Conservation (phyloP, 306 rosid species). For the Cucurbita maxima region DNA sequence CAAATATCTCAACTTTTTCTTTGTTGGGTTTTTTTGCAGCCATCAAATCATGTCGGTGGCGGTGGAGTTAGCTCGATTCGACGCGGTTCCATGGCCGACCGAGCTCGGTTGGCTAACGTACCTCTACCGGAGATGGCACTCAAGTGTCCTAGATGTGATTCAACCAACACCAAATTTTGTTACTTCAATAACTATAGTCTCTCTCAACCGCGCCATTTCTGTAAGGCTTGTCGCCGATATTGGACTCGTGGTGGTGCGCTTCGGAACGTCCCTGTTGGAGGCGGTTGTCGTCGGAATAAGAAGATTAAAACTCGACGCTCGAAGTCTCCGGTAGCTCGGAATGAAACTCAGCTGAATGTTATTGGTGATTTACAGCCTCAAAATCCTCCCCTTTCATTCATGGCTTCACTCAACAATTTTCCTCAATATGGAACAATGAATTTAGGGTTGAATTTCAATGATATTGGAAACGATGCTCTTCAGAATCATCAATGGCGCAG, state of each 20-base stretch:
- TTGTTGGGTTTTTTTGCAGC: constrained; percentile 4
- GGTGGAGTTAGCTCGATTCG: constrained; percentile 24
- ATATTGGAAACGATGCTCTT: not conserved
- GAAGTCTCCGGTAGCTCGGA: constrained; percentile 32
- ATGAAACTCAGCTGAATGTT: constrained; percentile 13
- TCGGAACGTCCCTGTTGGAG: constrained; percentile 82
- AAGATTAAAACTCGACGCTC: constrained; percentile 54
- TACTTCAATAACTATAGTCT: constrained; percentile 80
- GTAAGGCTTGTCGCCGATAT: constrained; percentile 85
- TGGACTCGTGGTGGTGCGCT: constrained; percentile 91
- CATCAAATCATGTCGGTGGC: constrained; percentile 23
- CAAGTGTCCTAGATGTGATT: constrained; percentile 90
- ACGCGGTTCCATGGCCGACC: constrained; percentile 77
- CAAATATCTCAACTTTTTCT: not conserved
- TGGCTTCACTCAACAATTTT: constrained; percentile 52
- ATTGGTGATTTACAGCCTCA: constrained; percentile 23
- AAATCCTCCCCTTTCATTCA: constrained; percentile 35
- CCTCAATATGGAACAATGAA: constrained; percentile 32
- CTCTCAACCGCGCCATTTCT: constrained; percentile 87
- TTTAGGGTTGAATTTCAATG: constrained; percentile 38
- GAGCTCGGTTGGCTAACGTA: constrained; percentile 62
- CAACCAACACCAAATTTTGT: constrained; percentile 80
- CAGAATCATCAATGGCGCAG: constrained; percentile 14
- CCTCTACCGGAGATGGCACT: constrained; percentile 69
- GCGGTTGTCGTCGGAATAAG: constrained; percentile 85